Conservation (phyloP, 768 basidiomycete species). For the Pholiota conissans region DNA sequence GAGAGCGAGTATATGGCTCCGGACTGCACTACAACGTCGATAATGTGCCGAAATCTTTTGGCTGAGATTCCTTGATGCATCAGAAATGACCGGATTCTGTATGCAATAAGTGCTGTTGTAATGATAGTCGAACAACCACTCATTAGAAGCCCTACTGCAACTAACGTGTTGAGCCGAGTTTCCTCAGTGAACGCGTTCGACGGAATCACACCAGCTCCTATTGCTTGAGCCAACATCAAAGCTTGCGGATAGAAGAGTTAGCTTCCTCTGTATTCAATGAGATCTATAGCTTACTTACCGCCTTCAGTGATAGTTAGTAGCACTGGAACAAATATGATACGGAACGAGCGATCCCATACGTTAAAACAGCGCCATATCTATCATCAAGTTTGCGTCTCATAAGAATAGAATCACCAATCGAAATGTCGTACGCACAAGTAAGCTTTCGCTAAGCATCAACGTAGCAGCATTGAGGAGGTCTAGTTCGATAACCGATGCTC, state of each 20-base stretch:
- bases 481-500: too few species aligned
- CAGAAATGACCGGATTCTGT: background rate
- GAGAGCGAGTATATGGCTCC: background rate
- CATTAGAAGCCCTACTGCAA: background rate
- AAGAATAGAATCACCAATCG: too few species aligned
- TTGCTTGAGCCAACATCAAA: background rate
- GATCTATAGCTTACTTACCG: background rate
- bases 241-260: too few species aligned
- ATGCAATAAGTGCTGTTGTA: background rate
- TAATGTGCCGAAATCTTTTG: background rate
- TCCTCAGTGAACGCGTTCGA: too few species aligned
- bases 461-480: too few species aligned
- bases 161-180: background rate
- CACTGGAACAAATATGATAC: background rate
- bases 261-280: too few species aligned
- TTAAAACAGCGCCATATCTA: background rate
- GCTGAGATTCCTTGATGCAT: background rate
- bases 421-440: too few species aligned
- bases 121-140: background rate
- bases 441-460: too few species aligned
- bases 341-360: background rate
- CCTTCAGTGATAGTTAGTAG: background rate
- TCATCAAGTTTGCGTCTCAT: too few species aligned
- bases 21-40: background rate
- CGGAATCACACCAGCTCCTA: background rate